Base-by-base conservation (phyloP, 208 protist species). In the Leishmania tarentolae region DNA sequence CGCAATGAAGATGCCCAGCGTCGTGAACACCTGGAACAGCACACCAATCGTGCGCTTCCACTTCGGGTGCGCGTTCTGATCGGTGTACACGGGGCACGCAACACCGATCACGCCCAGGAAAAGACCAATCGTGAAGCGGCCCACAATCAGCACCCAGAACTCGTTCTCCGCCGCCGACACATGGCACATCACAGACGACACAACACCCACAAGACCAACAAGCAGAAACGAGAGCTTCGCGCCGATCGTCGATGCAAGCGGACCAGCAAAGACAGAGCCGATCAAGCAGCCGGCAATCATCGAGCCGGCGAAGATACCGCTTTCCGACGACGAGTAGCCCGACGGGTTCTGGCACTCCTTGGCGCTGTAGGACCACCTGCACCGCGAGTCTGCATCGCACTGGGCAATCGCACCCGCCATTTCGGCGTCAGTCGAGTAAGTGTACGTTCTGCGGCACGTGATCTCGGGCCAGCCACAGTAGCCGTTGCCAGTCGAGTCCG, bases 261-360 rank as follows among this genome's bases (percentile, higher is more conserved):
- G 73, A 15, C 89, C 91, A 69, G 87, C 87, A 65, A 94, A 92
- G 52, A 95, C 75, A 70, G 94, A 92, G 42, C 94, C 92, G 83
- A 97, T 86, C 82, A 94, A 74, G 83, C 87, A 91, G 53, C 92
- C 94, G 53, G 93, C 66, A 86, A 96, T 96, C 92, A 97, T 95
- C 71, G 92, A 75, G 28, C 87, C 89, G 78, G 92, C 89, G 74
- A 97, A 97, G 80, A 94, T 93, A 82, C 93, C 93, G 76, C 78
- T 93, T 28, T 95, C 82, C 46, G 84, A 71, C 21, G 92, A 83
- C 42, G 63, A 88, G 88, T 88, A 94, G 56, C 91, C 93, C 31
- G 50, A 78, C 11, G 80, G 79, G 82, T 95, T 90, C 75, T 87
- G 79, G 83, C 92, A 95, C 73, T 87, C 81, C 6, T 50, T 35